These are phyloP conservation scores for Magnaporthiopsis incrustans DNA, from an alignment of 2,329 filamentous ascomycete genomes.

Conservation along the genomic window DNA sequence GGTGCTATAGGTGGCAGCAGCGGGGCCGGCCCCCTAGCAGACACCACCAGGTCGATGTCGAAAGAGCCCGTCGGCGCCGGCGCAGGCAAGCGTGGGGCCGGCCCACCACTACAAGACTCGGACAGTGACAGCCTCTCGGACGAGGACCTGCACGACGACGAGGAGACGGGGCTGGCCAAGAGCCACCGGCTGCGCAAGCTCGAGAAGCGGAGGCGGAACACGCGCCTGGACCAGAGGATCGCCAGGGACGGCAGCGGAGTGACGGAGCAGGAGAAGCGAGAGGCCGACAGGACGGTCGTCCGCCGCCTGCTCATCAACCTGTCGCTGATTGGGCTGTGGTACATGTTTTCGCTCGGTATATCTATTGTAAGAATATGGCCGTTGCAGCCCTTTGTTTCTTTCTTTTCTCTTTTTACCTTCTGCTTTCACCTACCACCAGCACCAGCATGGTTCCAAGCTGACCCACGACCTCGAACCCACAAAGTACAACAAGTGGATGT, in stretches of 20 bases:
- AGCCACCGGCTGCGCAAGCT: slow-evolving; percentile 63
- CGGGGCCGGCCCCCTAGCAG: too few species aligned
- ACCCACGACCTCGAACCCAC: background rate
- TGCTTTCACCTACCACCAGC: background rate
- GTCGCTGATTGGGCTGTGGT: slow-evolving; percentile 82
- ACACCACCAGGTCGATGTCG: background rate
- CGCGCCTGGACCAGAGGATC: slow-evolving; percentile 61
- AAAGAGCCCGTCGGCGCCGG: slow-evolving; percentile 27
- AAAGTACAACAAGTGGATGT: slow-evolving; percentile 99
- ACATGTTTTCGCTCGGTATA: slow-evolving; percentile 83
- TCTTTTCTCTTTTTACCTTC: background rate
- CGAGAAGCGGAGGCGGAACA: slow-evolving; percentile 58
- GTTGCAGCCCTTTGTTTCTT: background rate
- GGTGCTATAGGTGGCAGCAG: too few species aligned
- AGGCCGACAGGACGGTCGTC: slow-evolving; percentile 67
- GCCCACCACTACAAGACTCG: slow-evolving; percentile 18
- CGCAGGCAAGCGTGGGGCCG: slow-evolving; percentile 11
- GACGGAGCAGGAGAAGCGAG: slow-evolving; percentile 63
- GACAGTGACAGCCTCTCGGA: slow-evolving; percentile 53
- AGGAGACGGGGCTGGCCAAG: slow-evolving; percentile 78
- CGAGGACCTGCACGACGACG: slow-evolving; percentile 72
- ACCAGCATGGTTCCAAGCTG: background rate
- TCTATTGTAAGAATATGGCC: slow-evolving; percentile 59
- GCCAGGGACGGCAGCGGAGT: slow-evolving; percentile 43
- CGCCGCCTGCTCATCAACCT: slow-evolving; percentile 65